A percentile compares a stretch with the other conserved stretches of the same genome.
Evolutionary conservation across 176 grass and related monocot species (phyloP).

Genomic region (Triticum dicoccoides): DNA sequence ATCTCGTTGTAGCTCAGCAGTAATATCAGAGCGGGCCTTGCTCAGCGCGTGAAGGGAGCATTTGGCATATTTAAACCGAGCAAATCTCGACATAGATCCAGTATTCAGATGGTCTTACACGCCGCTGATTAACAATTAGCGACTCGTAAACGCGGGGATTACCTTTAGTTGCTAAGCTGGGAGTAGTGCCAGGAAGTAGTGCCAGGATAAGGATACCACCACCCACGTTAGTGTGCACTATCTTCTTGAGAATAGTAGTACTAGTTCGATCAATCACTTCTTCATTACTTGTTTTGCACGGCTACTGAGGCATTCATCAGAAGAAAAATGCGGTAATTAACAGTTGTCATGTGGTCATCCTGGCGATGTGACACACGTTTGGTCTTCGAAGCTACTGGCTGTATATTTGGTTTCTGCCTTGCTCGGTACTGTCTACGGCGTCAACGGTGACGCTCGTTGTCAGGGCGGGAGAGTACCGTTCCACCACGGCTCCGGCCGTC

Average conservation of each 20-base stretch:
- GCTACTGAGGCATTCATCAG: not conserved
- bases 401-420: too few species aligned
- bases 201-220: conserved; percentile 2
- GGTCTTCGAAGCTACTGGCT: not conserved
- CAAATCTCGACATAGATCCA: not conserved
- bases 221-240: not conserved
- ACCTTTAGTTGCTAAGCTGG: not conserved
- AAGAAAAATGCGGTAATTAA: not conserved
- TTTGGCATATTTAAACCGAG: not conserved
- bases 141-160: not conserved
- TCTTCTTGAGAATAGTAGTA: too few species aligned
- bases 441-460: too few species aligned
- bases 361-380: not conserved
- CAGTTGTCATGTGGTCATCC: too few species aligned
- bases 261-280: too few species aligned
- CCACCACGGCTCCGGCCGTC: too few species aligned
- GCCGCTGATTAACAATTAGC: not conserved
- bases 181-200: not conserved
- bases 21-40: not conserved
- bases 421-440: too few species aligned
- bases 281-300: not conserved
- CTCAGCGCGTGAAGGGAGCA: conserved; percentile 26
- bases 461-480: too few species aligned
- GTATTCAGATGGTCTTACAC: not conserved
- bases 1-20: not conserved